Percentiles rank a stretch among this genome's conserved stretches.
These are phyloP conservation scores for Leccinum proliferum DNA, from an alignment of 1,284 basidiomycete species.

Conservation along the genomic window DNA sequence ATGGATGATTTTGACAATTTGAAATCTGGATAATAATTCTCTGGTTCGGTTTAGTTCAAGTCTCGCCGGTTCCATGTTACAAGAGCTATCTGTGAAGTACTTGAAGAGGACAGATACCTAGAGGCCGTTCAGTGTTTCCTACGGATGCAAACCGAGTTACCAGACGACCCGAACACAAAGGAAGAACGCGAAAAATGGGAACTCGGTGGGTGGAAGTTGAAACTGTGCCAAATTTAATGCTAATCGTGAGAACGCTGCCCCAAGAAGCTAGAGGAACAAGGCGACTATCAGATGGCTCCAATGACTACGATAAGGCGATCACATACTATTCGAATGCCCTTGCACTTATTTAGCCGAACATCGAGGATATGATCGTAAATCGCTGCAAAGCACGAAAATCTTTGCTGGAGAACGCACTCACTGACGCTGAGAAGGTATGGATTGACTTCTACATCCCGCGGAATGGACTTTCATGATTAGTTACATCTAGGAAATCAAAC, in stretches of 20 bases:
- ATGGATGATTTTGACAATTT: neutral
- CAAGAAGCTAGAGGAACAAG: neutral
- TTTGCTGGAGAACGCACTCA: neutral
- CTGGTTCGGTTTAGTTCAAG: neutral
- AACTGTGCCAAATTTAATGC: neutral
- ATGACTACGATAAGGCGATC: neutral
- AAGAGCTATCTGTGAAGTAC: conserved; percentile 2
- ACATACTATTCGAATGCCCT: neutral
- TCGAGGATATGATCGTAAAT: neutral
- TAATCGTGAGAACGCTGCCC: neutral
- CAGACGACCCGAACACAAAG: neutral
- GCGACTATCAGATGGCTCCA: neutral
- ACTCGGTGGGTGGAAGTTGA: neutral
- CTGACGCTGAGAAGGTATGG: neutral
- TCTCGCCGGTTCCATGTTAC: neutral
- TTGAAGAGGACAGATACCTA: neutral
- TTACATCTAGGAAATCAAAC: neutral
- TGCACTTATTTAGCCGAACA: neutral
- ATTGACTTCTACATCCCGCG: neutral
- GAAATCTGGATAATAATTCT: neutral
- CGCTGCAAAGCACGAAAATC: neutral
- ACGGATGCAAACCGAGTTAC: neutral
- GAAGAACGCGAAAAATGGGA: neutral
- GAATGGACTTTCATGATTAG: neutral
- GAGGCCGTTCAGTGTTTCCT: conserved; percentile 1